Conservation (phyloP, 805 yeast genomes). For the Candida lessepsii region DNA sequence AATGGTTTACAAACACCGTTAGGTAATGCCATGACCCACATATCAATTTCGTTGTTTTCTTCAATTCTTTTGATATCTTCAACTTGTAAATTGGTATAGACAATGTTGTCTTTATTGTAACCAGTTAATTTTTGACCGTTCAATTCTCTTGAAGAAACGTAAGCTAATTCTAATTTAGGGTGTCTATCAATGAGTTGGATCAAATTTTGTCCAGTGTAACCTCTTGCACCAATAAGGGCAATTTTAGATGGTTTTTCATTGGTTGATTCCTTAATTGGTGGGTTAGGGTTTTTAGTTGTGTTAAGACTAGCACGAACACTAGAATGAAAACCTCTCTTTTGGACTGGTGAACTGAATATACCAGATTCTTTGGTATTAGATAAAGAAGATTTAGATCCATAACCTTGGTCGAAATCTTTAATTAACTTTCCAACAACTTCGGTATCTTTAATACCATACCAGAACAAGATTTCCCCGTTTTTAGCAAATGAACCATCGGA, state of each 20-base stretch:
- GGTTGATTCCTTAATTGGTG: conserved; percentile 65
- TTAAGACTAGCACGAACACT: conserved; percentile 33
- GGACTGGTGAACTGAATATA: conserved; percentile 46
- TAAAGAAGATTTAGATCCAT: conserved; percentile 31
- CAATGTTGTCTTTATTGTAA: conserved; percentile 75
- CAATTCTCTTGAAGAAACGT: conserved; percentile 95
- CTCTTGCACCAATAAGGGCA: conserved; percentile 98
- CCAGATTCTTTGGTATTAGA: conserved; percentile 43
- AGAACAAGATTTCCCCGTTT: conserved; percentile 85
- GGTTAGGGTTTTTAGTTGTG: conserved; percentile 53
- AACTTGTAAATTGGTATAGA: conserved; percentile 80
- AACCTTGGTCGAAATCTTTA: conserved; percentile 39
- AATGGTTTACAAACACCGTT: conserved; percentile 93
- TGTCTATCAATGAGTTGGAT: conserved; percentile 84
- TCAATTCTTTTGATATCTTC: conserved; percentile 85
- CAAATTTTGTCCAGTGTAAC: conserved; percentile 93
- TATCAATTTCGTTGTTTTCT: conserved; percentile 73
- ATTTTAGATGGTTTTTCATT: conserved; percentile 67
- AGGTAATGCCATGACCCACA: conserved; percentile 99
- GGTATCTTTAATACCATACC: conserved; percentile 83
- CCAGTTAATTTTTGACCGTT: conserved; percentile 84
- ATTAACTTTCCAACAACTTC: conserved; percentile 60
- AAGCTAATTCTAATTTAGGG: conserved; percentile 82
- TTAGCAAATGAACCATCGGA: conserved; percentile 93
- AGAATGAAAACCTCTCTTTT: conserved; percentile 52